Conservation (phyloP, 2,329 filamentous ascomycete species). For the Epicoccum nigrum region DNA sequence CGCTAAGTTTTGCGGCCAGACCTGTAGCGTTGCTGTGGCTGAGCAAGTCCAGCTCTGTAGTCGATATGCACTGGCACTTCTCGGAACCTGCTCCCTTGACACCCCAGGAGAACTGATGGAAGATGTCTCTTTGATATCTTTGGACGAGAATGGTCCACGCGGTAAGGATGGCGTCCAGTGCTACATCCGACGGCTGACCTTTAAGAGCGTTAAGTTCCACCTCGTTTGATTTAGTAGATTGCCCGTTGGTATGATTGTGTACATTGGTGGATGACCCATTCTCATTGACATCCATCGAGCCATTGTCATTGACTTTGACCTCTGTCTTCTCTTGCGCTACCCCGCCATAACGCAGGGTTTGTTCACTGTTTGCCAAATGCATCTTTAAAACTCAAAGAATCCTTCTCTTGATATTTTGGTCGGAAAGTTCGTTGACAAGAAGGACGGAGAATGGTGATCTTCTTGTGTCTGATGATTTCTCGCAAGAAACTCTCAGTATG, state of each 20-base stretch:
- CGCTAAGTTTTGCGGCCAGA: constrained; percentile 23
- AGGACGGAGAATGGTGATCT: constrained; percentile 12
- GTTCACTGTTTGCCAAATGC: constrained; percentile 30
- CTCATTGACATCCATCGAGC: constrained; percentile 10
- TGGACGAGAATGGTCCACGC: constrained; percentile 41
- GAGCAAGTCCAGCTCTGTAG: constrained; percentile 24
- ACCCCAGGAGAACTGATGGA: constrained; percentile 40
- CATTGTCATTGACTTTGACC: constrained; percentile 23
- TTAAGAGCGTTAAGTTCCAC: constrained; percentile 20
- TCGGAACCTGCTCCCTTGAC: constrained; percentile 18
- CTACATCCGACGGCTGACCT: constrained; percentile 12
- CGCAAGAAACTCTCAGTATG: constrained; percentile 28
- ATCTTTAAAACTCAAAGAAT: constrained; percentile 9
- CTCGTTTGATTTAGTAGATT: constrained; percentile 21
- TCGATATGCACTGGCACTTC: constrained; percentile 24
- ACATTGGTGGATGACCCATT: constrained; percentile 7
- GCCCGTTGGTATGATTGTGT: constrained; percentile 4
- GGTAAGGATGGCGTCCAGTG: constrained; percentile 35
- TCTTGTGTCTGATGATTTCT: constrained; percentile 15
- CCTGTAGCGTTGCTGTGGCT: constrained; percentile 20
- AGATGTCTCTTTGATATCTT: constrained; percentile 41
- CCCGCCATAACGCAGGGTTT: constrained; percentile 23
- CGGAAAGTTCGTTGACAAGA: background rate
- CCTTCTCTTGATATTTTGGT: background rate
- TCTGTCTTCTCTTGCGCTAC: constrained; percentile 21